These are phyloP conservation scores for Lolium multiflorum DNA, from an alignment of 176 grass and related monocot genomes.

Conservation along the genomic window DNA sequence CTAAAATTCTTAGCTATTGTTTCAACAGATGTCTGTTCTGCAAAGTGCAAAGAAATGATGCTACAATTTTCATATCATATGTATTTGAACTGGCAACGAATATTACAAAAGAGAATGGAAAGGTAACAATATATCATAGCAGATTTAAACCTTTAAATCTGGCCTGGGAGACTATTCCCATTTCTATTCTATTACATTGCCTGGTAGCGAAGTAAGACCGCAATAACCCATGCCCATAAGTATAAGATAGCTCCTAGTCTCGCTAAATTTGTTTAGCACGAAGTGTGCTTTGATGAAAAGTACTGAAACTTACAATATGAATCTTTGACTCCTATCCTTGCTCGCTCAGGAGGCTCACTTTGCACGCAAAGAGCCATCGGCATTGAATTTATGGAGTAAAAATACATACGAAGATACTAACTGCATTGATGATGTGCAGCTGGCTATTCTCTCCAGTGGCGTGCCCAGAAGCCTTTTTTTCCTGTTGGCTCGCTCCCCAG, in stretches of 20 bases:
- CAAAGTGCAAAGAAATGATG: not conserved
- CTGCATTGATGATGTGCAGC: not conserved
- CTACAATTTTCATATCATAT: slow-evolving; percentile 33
- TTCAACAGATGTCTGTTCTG: not conserved
- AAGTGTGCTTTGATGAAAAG: slow-evolving; percentile 38
- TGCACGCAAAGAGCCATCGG: not conserved
- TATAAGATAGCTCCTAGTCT: slow-evolving; percentile 16
- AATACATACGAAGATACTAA: slow-evolving; percentile 26
- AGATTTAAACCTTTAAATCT: slow-evolving; percentile 2
- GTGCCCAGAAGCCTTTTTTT: slow-evolving; percentile 82
- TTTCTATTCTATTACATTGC: slow-evolving; percentile 17
- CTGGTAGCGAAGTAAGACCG: not conserved
- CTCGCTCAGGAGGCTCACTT: not conserved
- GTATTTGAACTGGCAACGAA: not conserved
- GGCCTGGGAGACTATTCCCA: slow-evolving; percentile 22
- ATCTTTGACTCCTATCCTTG: slow-evolving; percentile 1
- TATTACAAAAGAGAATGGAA: slow-evolving; percentile 26
- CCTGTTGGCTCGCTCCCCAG: slow-evolving; percentile 46
- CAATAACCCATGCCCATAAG: not conserved
- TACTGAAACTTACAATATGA: slow-evolving; percentile 4
- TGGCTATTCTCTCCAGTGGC: slow-evolving; percentile 53
- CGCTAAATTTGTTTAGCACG: slow-evolving; percentile 40
- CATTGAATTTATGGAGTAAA: slow-evolving; percentile 11
- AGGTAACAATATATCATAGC: not conserved
- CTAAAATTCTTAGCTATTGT: too few species aligned